These are phyloP conservation scores for Hagleromyces aurorensis DNA, from an alignment of 805 yeast genomes.

Conservation along the genomic window DNA sequence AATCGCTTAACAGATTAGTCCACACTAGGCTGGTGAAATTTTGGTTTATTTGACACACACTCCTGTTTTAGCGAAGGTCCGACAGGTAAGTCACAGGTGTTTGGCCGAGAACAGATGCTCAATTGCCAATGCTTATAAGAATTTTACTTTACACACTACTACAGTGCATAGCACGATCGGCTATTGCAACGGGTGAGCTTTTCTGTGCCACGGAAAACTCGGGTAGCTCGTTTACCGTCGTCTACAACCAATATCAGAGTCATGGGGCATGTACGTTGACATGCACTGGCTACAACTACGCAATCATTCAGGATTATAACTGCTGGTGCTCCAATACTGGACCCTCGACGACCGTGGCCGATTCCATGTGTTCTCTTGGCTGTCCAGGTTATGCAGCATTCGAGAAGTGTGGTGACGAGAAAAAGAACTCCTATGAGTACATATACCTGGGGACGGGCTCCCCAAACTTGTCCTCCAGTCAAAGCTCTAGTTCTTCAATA, in stretches of 20 bases:
- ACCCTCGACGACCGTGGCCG: slow-evolving; percentile 13
- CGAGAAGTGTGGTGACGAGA: slow-evolving; percentile 22
- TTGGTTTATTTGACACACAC: too few relatives aligned
- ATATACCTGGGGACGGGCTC: slow-evolving; percentile 14
- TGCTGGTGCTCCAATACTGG: slow-evolving; percentile 24
- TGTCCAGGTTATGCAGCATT: slow-evolving; percentile 26
- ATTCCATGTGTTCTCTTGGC: slow-evolving; percentile 13
- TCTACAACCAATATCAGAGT: slow-evolving; percentile 12
- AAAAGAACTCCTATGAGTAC: slow-evolving; percentile 18
- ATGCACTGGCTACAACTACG: slow-evolving; percentile 20
- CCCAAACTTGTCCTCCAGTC: slow-evolving; percentile 4
- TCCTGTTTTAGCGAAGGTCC: too few relatives aligned
- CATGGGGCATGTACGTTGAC: slow-evolving; percentile 18
- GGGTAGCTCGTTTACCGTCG: slow-evolving; percentile 3
- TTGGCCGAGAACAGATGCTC: too few relatives aligned
- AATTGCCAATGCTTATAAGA: too few relatives aligned
- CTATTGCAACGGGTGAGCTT: slow-evolving; percentile 4
- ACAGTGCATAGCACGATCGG: too few relatives aligned
- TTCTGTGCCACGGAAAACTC: slow-evolving; percentile 7
- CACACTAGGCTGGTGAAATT: too few relatives aligned
- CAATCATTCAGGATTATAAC: slow-evolving; percentile 18
- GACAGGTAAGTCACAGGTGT: too few relatives aligned
- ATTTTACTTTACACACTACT: too few relatives aligned
- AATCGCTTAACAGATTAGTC: too few relatives aligned
- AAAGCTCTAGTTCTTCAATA: slow-evolving; percentile 2